phyloP scores from a whole-genome alignment of 371 early-diverging fungal genomes.

The Rhizopus delemar region DNA sequence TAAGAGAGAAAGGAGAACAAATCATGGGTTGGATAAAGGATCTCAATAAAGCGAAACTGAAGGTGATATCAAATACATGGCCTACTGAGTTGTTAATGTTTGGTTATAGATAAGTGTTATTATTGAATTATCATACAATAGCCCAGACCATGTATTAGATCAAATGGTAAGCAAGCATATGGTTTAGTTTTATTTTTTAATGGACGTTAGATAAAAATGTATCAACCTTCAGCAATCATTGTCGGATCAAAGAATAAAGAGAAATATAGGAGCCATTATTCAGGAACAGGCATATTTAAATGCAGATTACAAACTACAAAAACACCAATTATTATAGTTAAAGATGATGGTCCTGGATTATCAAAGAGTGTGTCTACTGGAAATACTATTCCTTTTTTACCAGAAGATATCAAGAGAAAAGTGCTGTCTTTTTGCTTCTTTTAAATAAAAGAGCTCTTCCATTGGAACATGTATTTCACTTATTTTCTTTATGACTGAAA shows the following conservation, averaged over 20 bases:
- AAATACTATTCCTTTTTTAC: not conserved
- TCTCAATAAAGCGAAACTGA: constrained; percentile 13
- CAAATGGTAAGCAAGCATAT: constrained; percentile 14
- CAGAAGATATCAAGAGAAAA: too few species aligned
- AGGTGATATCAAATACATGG: constrained; percentile 3
- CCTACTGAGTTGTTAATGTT: too few species aligned
- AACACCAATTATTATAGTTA: constrained; percentile 16
- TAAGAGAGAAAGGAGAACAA: constrained; percentile 15
- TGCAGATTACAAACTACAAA: constrained; percentile 14
- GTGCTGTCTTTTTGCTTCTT: too few species aligned
- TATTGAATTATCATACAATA: constrained; percentile 18
- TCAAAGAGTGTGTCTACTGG: not conserved
- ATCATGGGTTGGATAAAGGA: constrained; percentile 17
- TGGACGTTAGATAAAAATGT: constrained; percentile 13
- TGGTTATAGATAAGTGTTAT: constrained; percentile 15
- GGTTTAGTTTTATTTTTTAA: not conserved
- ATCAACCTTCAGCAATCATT: constrained; percentile 18
- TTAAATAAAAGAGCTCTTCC: too few species aligned
- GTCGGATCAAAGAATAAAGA: constrained; percentile 16
- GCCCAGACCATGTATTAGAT: constrained; percentile 14
- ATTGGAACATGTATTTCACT: too few species aligned
- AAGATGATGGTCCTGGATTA: constrained; percentile 3
- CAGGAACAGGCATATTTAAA: constrained; percentile 25
- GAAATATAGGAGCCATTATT: constrained; percentile 18
- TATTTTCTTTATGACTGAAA: too few species aligned